These are phyloP conservation scores for Fusarium sp. DNA, from an alignment of 2,329 filamentous ascomycete genomes.

Conservation along the genomic window DNA sequence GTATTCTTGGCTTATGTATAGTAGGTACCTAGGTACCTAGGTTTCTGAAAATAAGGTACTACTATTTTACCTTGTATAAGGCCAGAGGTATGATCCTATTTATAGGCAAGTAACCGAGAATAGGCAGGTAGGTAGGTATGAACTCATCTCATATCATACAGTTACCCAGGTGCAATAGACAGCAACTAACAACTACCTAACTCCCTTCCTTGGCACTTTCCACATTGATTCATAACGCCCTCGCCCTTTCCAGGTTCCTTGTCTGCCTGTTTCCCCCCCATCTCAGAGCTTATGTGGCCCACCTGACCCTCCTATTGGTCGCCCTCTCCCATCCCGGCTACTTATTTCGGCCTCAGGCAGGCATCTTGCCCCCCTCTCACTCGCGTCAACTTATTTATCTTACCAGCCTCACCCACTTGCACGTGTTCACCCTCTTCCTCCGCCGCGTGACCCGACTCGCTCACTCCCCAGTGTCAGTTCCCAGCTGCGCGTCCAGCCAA, in stretches of 20 bases:
- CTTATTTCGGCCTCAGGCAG: constrained; percentile 41
- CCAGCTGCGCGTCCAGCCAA: constrained; percentile 27
- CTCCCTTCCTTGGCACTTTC: constrained; percentile 1
- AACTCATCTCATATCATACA: background rate
- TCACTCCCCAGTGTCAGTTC: constrained; percentile 36
- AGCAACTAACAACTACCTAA: background rate
- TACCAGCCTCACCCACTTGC: constrained; percentile 51
- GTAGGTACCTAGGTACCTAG: too few relatives aligned
- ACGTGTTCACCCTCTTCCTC: constrained; percentile 53
- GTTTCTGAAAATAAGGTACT: background rate
- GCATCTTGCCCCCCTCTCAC: constrained; percentile 12
- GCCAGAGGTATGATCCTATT: background rate
- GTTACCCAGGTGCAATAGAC: background rate
- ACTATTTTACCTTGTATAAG: background rate
- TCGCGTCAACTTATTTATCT: constrained; percentile 48
- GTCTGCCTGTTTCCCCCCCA: constrained; percentile 17
- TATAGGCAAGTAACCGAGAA: background rate
- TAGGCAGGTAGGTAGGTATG: background rate
- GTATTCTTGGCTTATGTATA: background rate
- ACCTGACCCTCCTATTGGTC: constrained; percentile 34
- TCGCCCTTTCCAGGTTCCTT: constrained; percentile 6
- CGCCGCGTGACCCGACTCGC: constrained; percentile 53
- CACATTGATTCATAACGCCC: constrained; percentile 22
- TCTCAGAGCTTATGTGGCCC: constrained; percentile 39
- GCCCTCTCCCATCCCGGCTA: constrained; percentile 2